phyloP scores from a whole-genome alignment of 2,329 filamentous ascomycete genomes.

The Aspergillus ochraceoroseus region DNA sequence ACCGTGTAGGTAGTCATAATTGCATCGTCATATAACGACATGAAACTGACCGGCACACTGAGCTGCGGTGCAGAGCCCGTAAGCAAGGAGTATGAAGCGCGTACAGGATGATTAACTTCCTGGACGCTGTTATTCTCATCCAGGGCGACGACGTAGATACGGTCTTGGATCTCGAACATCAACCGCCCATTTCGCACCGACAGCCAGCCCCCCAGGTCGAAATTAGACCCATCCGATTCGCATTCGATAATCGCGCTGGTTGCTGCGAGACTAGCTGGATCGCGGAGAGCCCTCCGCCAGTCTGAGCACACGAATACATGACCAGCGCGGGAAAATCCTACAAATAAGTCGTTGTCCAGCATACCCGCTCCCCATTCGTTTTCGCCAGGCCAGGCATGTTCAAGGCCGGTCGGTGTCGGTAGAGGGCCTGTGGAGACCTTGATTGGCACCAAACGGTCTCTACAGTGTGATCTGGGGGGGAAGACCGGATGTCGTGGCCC shows the following conservation, averaged over 20 bases:
- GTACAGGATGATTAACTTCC: slow-evolving; percentile 18
- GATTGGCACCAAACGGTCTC: slow-evolving; percentile 28
- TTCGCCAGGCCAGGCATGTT: slow-evolving; percentile 30
- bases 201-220: slow-evolving; percentile 48
- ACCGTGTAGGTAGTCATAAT: slow-evolving; percentile 46
- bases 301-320: slow-evolving; percentile 44
- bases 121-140: slow-evolving; percentile 32
- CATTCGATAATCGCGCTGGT: slow-evolving; percentile 41
- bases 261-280: slow-evolving; percentile 23
- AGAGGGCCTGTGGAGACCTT: slow-evolving; percentile 27
- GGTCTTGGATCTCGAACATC: slow-evolving; percentile 44
- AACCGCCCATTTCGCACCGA: slow-evolving; percentile 41
- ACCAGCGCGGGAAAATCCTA: slow-evolving; percentile 43
- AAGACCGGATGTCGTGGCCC: slow-evolving; percentile 22
- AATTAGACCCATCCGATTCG: slow-evolving; percentile 39
- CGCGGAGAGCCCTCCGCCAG: slow-evolving; percentile 39
- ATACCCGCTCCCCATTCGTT: slow-evolving; percentile 49
- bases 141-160: slow-evolving; percentile 43
- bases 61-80: slow-evolving; percentile 39
- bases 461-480: slow-evolving; percentile 20
- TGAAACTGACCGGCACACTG: slow-evolving; percentile 46
- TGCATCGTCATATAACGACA: slow-evolving; percentile 46
- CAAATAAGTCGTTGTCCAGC: slow-evolving; percentile 41
- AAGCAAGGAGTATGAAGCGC: slow-evolving; percentile 32
- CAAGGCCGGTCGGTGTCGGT: slow-evolving; percentile 20